Conservation (phyloP, 305 asterid species). For the Fraxinus paxiana region DNA sequence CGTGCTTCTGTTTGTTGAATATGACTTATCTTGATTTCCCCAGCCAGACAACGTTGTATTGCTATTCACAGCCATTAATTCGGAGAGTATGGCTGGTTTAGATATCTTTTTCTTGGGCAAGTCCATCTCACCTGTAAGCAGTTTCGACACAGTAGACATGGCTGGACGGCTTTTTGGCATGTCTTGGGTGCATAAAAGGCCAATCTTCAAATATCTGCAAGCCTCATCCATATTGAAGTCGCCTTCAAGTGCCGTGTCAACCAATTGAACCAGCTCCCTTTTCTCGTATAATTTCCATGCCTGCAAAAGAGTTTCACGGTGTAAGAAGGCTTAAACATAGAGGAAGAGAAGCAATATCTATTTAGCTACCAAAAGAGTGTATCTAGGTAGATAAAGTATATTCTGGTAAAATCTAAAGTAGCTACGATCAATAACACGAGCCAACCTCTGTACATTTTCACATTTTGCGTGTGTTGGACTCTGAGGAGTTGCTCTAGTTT, state of each 20-base stretch:
- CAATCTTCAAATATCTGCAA: constrained; percentile 50
- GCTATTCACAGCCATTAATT: constrained; percentile 34
- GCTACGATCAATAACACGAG: not conserved
- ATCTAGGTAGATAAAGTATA: not conserved
- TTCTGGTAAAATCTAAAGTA: not conserved
- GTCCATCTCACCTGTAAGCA: constrained; percentile 62
- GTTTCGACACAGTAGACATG: constrained; percentile 54
- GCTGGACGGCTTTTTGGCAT: constrained; percentile 55
- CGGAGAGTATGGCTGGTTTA: constrained; percentile 47
- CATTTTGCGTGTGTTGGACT: not conserved
- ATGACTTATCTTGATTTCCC: constrained; percentile 33
- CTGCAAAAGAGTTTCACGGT: constrained; percentile 36
- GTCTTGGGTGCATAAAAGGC: constrained; percentile 68
- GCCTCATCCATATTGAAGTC: constrained; percentile 43
- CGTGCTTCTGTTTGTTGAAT: constrained; percentile 31
- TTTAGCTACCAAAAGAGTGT: not conserved
- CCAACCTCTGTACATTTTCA: not conserved
- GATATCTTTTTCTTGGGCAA: constrained; percentile 40
- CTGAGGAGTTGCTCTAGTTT: not conserved
- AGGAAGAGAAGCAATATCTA: not conserved
- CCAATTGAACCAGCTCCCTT: constrained; percentile 44
- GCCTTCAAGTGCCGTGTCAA: constrained; percentile 41
- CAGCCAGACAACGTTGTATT: constrained; percentile 31
- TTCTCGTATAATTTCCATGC: constrained; percentile 61
- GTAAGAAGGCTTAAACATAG: not conserved